Base-by-base conservation (phyloP, 345 rosid species). In the Eutrema yunnanense region DNA sequence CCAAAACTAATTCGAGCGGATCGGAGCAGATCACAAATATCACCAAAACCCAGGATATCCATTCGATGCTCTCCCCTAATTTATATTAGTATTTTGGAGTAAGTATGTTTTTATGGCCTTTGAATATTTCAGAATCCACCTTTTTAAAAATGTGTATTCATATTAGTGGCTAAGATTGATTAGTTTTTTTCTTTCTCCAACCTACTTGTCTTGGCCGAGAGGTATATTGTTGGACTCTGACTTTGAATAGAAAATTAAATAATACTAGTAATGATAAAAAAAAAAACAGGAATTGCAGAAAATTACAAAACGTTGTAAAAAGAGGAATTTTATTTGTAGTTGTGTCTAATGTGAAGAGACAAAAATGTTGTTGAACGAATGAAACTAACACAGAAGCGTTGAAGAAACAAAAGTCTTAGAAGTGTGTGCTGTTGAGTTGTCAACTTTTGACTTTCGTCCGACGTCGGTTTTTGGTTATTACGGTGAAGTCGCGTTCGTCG, bases 361-460 rank as follows among this genome's bases (percentile, higher is more conserved):
- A 69, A 53, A 65, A 48, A 50, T 61, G 63, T 75, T 43, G 69
- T 61, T 75, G 73, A 75, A 75, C 79, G 55, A 67, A 68, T 29
- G 43, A 65, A 67, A 64, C 48, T 67, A 67, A 68, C 34, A 68
- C 52, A 66, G 72, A 57, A 58, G 67, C 59, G 65, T 73, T 59
- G 73, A 51, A 41, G 43, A 51, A 68, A 22, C 26, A 22, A 67
- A 66, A 60, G 78, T 67, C 78, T 5, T 13, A 67, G 8, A 48
- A 49, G 48, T 50, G 56, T 19, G 22, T 66, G 29, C 56, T 65
- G 50, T 41, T 75, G 69, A 60, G 79, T 61, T 67, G 73, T 74
- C 67, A 26, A 59, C 78, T 75, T 75, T 75, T 75, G 79, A 75
- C 79, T 68, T 75, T 68, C 53, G 63, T 11, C 41, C 66, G 57